These are phyloP conservation scores for Immersiporthe knoxdaviesiana DNA, from an alignment of 2,329 filamentous ascomycete genomes.

Conservation along the genomic window DNA sequence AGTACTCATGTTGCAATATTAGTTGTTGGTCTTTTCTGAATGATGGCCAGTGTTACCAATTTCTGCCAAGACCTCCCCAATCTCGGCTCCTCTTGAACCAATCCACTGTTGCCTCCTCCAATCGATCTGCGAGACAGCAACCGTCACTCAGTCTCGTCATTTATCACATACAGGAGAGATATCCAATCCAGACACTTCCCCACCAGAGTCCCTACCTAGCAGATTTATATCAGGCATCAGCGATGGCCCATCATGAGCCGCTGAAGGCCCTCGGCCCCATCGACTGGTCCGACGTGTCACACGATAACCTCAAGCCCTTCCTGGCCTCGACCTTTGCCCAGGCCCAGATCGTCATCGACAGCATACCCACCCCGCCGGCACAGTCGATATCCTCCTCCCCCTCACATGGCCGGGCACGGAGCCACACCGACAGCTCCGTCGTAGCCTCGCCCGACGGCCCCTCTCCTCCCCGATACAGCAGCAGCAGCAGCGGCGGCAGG, in stretches of 20 bases:
- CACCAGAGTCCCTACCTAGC: no score
- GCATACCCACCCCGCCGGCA: slow-evolving; percentile 66
- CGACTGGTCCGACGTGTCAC: slow-evolving; percentile 51
- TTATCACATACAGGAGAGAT: no score
- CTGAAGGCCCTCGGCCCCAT: slow-evolving; percentile 60
- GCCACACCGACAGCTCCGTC: slow-evolving; percentile 58
- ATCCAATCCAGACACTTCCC: neutral
- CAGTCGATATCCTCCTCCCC: slow-evolving; percentile 44
- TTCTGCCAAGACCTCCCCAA: neutral
- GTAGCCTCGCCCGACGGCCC: slow-evolving; percentile 52
- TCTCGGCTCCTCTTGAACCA: neutral
- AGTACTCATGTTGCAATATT: neutral
- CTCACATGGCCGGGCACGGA: slow-evolving; percentile 53
- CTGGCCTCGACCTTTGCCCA: slow-evolving; percentile 64
- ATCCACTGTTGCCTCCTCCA: neutral
- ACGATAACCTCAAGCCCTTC: slow-evolving; percentile 56
- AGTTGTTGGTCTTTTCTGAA: neutral
- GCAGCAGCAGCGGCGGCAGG: slow-evolving; percentile 53
- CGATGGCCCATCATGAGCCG: slow-evolving; percentile 64
- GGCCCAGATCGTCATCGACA: slow-evolving; percentile 74
- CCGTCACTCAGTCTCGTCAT: neutral
- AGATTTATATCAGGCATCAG: neutral
- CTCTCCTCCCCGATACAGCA: slow-evolving; percentile 53
- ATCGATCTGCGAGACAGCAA: neutral
- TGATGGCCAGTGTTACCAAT: neutral